A percentile compares a stretch with the other conserved stretches of the same genome.
These are phyloP conservation scores for Fusarium sp. DNA, from an alignment of 2,329 filamentous ascomycete genomes.

Conservation along the genomic window DNA sequence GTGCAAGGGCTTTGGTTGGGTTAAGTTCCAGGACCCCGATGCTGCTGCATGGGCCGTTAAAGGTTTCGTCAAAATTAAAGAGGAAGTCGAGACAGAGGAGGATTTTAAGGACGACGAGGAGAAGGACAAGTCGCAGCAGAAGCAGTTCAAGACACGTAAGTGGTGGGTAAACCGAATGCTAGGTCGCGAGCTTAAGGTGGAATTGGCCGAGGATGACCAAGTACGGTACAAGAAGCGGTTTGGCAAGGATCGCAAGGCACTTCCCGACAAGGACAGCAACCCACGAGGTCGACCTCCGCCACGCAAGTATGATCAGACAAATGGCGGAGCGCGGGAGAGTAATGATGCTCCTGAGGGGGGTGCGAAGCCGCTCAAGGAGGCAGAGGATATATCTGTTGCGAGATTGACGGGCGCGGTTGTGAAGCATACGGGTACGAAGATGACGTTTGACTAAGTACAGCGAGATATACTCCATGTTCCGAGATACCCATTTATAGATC, in stretches of 20 bases:
- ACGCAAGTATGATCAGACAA: slow-evolving; percentile 43
- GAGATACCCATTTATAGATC: slow-evolving; percentile 39
- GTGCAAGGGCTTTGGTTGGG: slow-evolving; percentile 97
- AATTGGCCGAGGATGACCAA: slow-evolving; percentile 93
- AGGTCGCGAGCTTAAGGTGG: slow-evolving; percentile 84
- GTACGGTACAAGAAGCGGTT: slow-evolving; percentile 94
- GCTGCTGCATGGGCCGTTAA: slow-evolving; percentile 77
- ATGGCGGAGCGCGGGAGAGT: slow-evolving; percentile 43
- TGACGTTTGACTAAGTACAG: slow-evolving; percentile 75
- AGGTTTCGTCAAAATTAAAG: slow-evolving; percentile 80
- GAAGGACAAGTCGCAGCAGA: slow-evolving; percentile 55
- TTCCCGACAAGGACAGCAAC: slow-evolving; percentile 42
- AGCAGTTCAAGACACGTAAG: slow-evolving; percentile 70
- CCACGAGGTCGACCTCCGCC: slow-evolving; percentile 52
- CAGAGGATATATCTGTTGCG: slow-evolving; percentile 63
- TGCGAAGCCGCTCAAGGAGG: slow-evolving; percentile 55
- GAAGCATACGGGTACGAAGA: slow-evolving; percentile 81
- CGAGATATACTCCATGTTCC: slow-evolving; percentile 36
- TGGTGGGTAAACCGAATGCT: slow-evolving; percentile 89
- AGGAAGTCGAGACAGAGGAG: slow-evolving; percentile 71
- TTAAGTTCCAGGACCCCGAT: slow-evolving; percentile 85
- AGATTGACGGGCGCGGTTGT: slow-evolving; percentile 84
- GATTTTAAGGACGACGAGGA: slow-evolving; percentile 65
- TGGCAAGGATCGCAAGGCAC: slow-evolving; percentile 70
- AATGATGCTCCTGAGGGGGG: slow-evolving; percentile 35